Evolutionary conservation across 208 protist species (phyloP).

Genomic region (Strigomonas culicis): DNA sequence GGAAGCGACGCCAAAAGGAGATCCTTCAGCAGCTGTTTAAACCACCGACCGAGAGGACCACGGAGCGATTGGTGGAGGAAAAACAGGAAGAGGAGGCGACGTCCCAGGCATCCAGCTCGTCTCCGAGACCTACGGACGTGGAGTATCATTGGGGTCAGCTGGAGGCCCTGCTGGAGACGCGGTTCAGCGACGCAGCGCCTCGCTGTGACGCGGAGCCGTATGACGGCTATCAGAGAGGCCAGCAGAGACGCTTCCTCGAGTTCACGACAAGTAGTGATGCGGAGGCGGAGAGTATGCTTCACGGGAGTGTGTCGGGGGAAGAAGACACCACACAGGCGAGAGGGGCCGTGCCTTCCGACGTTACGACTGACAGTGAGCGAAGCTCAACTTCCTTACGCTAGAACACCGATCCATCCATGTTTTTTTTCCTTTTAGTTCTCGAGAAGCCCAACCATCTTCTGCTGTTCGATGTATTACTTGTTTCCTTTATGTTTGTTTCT

Average conservation of each 20-base stretch:
- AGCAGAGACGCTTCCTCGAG: background rate
- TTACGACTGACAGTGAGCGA: no score
- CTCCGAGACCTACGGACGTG: background rate
- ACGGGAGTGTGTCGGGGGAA: background rate
- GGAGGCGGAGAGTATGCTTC: background rate
- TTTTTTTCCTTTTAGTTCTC: no score
- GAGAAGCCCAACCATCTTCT: no score
- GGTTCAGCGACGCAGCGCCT: slow-evolving; percentile 18
- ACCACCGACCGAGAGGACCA: slow-evolving; percentile 2
- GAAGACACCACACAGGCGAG: no score
- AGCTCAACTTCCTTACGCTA: no score
- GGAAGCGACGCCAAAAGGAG: slow-evolving; percentile 61
- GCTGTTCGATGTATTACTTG: no score
- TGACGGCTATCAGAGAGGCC: background rate
- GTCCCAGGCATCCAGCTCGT: background rate
- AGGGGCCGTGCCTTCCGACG: no score
- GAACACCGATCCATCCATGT: no score
- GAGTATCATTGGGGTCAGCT: slow-evolving; percentile 66
- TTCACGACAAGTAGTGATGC: background rate
- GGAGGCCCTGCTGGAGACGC: slow-evolving; percentile 57
- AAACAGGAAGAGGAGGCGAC: slow-evolving; percentile 1
- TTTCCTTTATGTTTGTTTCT: no score
- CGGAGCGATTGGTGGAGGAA: background rate
- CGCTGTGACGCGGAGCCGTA: background rate
- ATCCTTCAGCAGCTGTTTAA: slow-evolving; percentile 31